These are phyloP conservation scores for Venturia nashicola DNA, from an alignment of 2,329 filamentous ascomycete genomes.

Conservation along the genomic window DNA sequence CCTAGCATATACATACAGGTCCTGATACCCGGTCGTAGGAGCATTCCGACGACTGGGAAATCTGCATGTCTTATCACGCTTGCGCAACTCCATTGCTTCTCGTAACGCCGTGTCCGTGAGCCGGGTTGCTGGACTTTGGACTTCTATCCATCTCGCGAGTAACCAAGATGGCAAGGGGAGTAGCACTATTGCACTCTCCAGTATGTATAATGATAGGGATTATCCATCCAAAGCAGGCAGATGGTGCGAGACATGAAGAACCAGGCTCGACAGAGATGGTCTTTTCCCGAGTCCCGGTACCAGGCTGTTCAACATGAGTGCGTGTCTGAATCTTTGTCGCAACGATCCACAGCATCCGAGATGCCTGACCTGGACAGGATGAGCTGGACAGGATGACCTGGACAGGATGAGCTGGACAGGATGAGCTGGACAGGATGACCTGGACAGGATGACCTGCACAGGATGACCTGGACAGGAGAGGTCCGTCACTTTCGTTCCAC, in stretches of 20 bases:
- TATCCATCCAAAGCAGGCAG: background rate
- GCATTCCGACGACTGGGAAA: background rate
- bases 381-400: no score
- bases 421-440: no score
- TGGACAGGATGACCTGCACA: no score
- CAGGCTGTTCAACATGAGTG: background rate
- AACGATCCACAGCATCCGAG: background rate
- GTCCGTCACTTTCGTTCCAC: background rate
- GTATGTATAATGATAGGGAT: background rate
- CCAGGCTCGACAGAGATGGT: background rate
- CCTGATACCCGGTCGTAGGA: constrained; percentile 1
- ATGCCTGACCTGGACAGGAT: background rate
- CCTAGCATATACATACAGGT: background rate
- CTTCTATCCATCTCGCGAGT: background rate
- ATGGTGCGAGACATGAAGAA: background rate
- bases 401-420: no score
- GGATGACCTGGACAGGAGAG: background rate
- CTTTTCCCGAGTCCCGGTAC: background rate
- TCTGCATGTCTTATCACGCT: background rate
- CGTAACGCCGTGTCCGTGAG: background rate
- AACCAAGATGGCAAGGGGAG: no score
- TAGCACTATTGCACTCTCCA: no score
- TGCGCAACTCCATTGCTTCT: background rate
- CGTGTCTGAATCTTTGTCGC: background rate
- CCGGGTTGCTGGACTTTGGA: background rate